Conservation (phyloP, 139 green algal species). For the Deuterostichococcus epilithicus region DNA sequence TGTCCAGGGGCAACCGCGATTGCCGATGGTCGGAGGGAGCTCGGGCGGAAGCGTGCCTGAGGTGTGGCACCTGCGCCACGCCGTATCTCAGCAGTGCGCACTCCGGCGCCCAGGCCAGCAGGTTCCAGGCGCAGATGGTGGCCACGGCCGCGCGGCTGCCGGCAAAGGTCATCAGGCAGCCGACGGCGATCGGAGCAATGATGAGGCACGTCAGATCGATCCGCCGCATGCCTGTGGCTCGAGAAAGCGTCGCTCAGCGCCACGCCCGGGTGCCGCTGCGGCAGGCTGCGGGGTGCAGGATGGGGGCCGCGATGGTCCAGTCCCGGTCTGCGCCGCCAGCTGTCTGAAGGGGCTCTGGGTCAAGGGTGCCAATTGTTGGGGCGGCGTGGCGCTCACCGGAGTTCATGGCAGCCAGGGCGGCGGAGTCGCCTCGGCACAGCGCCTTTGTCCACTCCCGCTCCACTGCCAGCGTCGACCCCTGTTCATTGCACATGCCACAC, state of each 20-base stretch:
- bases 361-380: background rate
- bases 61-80: conserved; percentile 11
- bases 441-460: conserved; percentile 55
- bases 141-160: conserved; percentile 25
- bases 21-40: too few species aligned
- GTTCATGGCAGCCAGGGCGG: conserved; percentile 43
- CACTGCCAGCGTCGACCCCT: conserved; percentile 53
- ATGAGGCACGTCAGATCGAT: conserved; percentile 80
- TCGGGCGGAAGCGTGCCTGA: conserved; percentile 29
- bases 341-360: background rate
- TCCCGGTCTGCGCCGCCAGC: too few species aligned
- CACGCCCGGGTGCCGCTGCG: too few species aligned
- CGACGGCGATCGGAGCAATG: conserved; percentile 50
- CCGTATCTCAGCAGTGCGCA: conserved; percentile 44
- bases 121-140: conserved; percentile 51
- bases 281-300: too few species aligned
- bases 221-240: conserved; percentile 54
- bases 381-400: conserved; percentile 14
- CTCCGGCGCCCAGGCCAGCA: conserved; percentile 52
- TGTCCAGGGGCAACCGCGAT: too few species aligned
- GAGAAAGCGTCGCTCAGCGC: background rate
- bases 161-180: conserved; percentile 62
- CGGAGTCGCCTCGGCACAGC: conserved; percentile 37
- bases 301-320: too few species aligned
- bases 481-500: background rate